Conservation (phyloP, 331 rosid species). For the Quercus phellos region DNA sequence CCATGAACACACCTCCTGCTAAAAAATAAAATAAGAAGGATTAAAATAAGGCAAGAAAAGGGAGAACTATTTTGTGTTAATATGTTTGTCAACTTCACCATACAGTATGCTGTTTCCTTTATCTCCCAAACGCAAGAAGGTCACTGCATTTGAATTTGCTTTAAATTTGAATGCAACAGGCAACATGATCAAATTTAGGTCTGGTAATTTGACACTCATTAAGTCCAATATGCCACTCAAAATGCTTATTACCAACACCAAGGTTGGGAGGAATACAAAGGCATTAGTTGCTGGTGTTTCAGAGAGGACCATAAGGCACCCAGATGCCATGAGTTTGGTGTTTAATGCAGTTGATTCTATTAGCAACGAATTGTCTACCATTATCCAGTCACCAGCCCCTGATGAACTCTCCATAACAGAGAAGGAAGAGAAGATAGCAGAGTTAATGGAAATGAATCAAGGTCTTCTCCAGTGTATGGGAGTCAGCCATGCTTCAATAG, state of each 20-base stretch:
- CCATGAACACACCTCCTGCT: neutral
- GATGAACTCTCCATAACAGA: constrained; percentile 56
- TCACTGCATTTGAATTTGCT: constrained; percentile 16
- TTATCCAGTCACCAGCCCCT: constrained; percentile 57
- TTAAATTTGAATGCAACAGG: constrained; percentile 51
- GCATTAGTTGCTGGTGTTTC: constrained; percentile 93
- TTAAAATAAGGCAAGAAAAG: neutral
- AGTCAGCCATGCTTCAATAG: constrained; percentile 83
- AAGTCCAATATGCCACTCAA: constrained; percentile 55
- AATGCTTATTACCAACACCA: constrained; percentile 94
- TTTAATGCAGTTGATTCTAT: constrained; percentile 80
- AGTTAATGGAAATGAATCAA: constrained; percentile 95
- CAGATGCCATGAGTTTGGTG: constrained; percentile 74
- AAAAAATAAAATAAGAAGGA: neutral
- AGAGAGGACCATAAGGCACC: constrained; percentile 76
- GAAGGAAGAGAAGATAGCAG: constrained; percentile 77
- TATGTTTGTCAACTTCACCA: neutral
- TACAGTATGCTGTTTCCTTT: neutral
- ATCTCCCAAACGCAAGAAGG: neutral
- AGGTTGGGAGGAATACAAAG: constrained; percentile 92
- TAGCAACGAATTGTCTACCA: constrained; percentile 63
- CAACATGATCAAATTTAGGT: constrained; percentile 80
- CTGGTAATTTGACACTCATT: constrained; percentile 60
- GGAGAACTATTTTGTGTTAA: neutral
- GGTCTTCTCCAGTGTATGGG: constrained; percentile 97